Evolutionary conservation across 1,139 yeast species (phyloP).

Genomic region (Candida buenavistaensis): DNA sequence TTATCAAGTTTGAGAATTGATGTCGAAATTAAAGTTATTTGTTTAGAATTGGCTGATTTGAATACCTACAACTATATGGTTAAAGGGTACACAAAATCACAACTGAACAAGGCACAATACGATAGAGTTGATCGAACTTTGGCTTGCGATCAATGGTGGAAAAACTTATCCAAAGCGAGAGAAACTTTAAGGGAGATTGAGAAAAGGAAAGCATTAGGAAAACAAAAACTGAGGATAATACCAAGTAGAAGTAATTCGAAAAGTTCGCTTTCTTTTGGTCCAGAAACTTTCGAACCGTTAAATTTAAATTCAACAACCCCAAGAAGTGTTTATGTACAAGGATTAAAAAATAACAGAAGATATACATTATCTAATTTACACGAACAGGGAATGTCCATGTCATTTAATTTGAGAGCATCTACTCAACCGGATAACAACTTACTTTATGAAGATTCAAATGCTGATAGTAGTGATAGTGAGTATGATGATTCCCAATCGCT

Average conservation of each 20-base stretch:
- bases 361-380: constrained; percentile 62
- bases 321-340: constrained; percentile 15
- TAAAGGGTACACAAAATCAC: constrained; percentile 52
- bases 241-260: constrained; percentile 9
- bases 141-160: constrained; percentile 61
- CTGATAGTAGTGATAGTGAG: constrained; percentile 30
- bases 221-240: constrained; percentile 13
- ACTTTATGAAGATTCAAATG: constrained; percentile 24
- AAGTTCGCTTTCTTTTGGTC: constrained; percentile 10
- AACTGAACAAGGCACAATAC: constrained; percentile 26
- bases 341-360: constrained; percentile 33
- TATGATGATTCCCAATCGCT: constrained; percentile 17
- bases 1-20: constrained; percentile 78
- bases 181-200: constrained; percentile 41
- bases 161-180: constrained; percentile 58
- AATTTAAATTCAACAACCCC: constrained; percentile 23
- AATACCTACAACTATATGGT: constrained; percentile 73
- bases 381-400: constrained; percentile 69
- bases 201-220: constrained; percentile 20
- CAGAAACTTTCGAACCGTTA: constrained; percentile 24
- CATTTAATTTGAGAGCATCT: constrained; percentile 61
- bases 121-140: constrained; percentile 34
- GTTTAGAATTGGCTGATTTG: constrained; percentile 62
- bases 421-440: constrained; percentile 24
- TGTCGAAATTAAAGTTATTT: constrained; percentile 71